Evolutionary conservation across 2,329 filamentous ascomycete genomes (phyloP).

Genomic region (Thelonectria rubi): DNA sequence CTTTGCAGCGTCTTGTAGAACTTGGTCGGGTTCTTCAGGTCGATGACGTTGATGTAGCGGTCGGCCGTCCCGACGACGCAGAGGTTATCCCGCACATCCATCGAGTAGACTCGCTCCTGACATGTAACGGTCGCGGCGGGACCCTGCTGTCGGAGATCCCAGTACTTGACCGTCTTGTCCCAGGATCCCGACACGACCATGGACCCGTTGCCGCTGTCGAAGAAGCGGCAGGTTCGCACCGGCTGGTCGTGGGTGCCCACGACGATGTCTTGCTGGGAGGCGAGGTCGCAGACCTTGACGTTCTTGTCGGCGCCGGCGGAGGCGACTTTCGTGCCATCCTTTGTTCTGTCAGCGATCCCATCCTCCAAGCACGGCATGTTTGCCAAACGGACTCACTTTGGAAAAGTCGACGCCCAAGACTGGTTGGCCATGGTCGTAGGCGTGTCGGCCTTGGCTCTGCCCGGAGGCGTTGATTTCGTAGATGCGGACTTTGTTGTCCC

Average conservation of each 20-base stretch:
- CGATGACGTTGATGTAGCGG: constrained; percentile 94
- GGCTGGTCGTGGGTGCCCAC: constrained; percentile 87
- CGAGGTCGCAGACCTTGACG: constrained; percentile 86
- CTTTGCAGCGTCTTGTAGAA: constrained; percentile 98
- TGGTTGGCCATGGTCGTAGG: constrained; percentile 86
- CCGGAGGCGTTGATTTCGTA: constrained; percentile 87
- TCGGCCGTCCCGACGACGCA: constrained; percentile 94
- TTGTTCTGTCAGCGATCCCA: not conserved
- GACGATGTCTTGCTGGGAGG: constrained; percentile 71
- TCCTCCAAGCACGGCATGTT: no score
- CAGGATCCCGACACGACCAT: constrained; percentile 93
- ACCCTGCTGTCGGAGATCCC: constrained; percentile 76
- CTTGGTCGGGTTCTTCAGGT: constrained; percentile 85
- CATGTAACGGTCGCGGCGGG: constrained; percentile 72
- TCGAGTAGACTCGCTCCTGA: constrained; percentile 85
- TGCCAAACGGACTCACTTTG: constrained; percentile 66
- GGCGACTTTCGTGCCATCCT: constrained; percentile 92
- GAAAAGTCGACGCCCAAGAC: constrained; percentile 89
- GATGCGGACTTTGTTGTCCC: constrained; percentile 98
- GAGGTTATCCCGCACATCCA: constrained; percentile 89
- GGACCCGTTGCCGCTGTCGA: constrained; percentile 74
- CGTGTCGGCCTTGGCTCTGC: constrained; percentile 83
- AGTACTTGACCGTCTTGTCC: constrained; percentile 92
- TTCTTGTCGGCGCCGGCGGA: constrained; percentile 92
- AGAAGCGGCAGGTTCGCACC: constrained; percentile 81